These are phyloP conservation scores for Monilinia laxa DNA, from an alignment of 2,329 filamentous ascomycete genomes.

Conservation along the genomic window DNA sequence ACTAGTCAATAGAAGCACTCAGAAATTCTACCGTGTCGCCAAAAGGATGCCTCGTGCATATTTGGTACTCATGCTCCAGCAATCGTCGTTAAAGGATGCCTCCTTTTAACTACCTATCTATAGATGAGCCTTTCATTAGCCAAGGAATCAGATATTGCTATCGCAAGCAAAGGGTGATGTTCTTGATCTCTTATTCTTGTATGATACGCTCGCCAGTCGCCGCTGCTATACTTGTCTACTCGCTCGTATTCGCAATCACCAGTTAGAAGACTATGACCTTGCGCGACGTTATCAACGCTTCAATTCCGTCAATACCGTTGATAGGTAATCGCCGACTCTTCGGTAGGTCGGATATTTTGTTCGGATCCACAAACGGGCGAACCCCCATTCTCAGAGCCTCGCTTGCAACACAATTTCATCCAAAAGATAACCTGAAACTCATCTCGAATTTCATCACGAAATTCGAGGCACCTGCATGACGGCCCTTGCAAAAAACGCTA, in stretches of 20 bases:
- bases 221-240: background rate
- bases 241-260: background rate
- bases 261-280: background rate
- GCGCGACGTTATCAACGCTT: background rate
- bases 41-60: background rate
- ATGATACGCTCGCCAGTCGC: background rate
- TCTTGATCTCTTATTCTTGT: background rate
- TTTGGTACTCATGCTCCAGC: background rate
- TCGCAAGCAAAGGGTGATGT: background rate
- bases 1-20: too few species aligned
- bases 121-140: background rate
- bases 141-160: background rate
- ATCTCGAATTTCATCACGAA: constrained; percentile 5
- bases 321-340: background rate
- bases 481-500: background rate
- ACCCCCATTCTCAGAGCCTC: background rate
- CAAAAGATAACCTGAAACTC: background rate
- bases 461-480: constrained; percentile 3
- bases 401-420: background rate
- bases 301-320: background rate
- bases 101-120: background rate
- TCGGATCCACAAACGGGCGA: background rate
- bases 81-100: background rate
- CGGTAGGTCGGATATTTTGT: background rate
- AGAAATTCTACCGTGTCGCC: background rate